Base-by-base conservation (phyloP, 2,329 filamentous ascomycete species). In the Waltergamsia citrina region DNA sequence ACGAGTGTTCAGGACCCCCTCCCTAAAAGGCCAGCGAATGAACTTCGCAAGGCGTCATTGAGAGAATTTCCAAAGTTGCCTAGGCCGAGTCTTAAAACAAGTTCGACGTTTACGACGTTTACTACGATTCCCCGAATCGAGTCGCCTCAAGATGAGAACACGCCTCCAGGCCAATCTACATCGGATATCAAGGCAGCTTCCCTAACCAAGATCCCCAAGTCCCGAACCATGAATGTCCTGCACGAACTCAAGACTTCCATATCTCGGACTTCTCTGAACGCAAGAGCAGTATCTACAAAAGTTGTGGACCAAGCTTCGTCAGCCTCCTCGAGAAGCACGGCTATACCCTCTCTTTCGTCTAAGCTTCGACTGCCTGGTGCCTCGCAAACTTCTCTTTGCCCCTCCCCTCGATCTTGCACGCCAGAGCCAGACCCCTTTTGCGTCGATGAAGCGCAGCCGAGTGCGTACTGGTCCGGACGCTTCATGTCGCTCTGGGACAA, bases 391-490 rank as follows among this genome's bases (percentile, higher is more conserved):
- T 38, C 36, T 17, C 23, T 21, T 19, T n/a, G 16, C 21, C 15
- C 9, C n/a, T 37, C 39, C 5, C 36, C n/a, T 15, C 38, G 22
- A 20, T 34, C 37, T 6, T 29, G 14, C n/a, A 37, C 38, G 9
- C 37, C 40, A 7, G 42, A 43, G 22, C 35, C 42, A 20, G 41
- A 56, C 8, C 49, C 46, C 3, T 43, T 43, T 2, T 48, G 53
- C 3, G 51, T 75, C 11, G 48, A 49, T 33, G 54, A 48, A 0
- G 60, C 67, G 3, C 64, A 70, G 43, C 53, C 63, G 6, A 62
- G 65, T 3, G 51, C 60, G 3, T 81, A 78, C 50, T 82, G 78
- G 78, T 59, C 65, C 9, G 78, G 78, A 14, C 71, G 78, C 25
- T 78, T 80, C 47, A 56, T 65, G 33, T 56, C 71, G 3, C 52